These are phyloP conservation scores for Metrosideros polymorpha DNA, from an alignment of 441 rosid species.

Conservation along the genomic window DNA sequence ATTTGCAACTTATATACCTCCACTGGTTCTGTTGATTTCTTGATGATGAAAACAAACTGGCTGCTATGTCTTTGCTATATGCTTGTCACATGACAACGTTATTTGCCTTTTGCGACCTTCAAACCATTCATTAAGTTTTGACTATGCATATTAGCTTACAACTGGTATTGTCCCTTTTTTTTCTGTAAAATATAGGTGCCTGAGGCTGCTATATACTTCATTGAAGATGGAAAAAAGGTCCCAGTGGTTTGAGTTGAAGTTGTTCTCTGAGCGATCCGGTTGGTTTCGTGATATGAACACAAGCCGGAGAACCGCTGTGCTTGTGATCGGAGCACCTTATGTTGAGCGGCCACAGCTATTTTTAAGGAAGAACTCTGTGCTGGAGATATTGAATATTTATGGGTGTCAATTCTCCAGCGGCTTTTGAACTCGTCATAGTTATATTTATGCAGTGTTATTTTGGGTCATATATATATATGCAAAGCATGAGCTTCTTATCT, in stretches of 20 bases:
- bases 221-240: constrained; percentile 83
- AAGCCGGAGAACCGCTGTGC: background rate
- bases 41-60: background rate
- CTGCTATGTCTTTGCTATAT: background rate
- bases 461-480: background rate
- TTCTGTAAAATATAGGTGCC: constrained; percentile 38
- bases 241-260: constrained; percentile 29
- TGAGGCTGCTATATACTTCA: constrained; percentile 69
- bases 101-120: background rate
- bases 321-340: background rate
- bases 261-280: background rate
- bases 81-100: background rate
- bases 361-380: background rate
- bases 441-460: background rate
- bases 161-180: background rate
- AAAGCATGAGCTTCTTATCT: background rate
- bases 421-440: background rate
- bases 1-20: background rate
- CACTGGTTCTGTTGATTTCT: background rate
- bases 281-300: background rate
- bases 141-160: background rate
- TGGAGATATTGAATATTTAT: background rate
- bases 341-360: background rate
- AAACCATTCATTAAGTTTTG: background rate
- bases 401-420: background rate